Base-by-base conservation (phyloP, 2,329 filamentous ascomycete genomes). In the Alternaria gansuensis region DNA sequence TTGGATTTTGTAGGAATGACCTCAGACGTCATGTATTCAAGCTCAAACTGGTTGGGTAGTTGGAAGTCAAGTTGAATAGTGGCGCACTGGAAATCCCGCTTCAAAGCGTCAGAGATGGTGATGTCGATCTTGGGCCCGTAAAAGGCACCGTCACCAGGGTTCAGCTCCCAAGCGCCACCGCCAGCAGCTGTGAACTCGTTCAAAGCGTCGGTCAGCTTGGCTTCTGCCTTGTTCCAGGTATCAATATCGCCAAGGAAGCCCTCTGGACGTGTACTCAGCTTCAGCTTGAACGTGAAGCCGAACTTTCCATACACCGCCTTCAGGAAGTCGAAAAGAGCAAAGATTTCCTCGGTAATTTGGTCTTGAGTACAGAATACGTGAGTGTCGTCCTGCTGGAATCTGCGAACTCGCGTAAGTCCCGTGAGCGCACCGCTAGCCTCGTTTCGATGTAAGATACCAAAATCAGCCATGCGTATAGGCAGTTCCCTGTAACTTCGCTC, bases 71-170 rank as follows among this genome's bases (percentile, higher is more conserved):
- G 87, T 81, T 98, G 94, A 68, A 98, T 96, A 11, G 94, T 98
- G 69, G 94, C 92, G 73, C 92, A 96, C 79, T 96, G 91, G 82
- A 88, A 91, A 60, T 93, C 91, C 76, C 93, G 87, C 78, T 88
- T 88, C 67, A 97, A 83, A 44, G 92, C 92, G 79, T 97, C 94
- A 51, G 88, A 89, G 73, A 99, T 93, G 62, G 92, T 96, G 74
- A 99, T 95, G 72, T 99, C 95, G 70, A 98, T 97, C 86, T 99
- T 99, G 51, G 95, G 95, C 2, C 95, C 95, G 78, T 99, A 99
- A 81, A 98, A 99, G 52, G 95, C 95, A 75, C 95, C 95, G 71
- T 99, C 95, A 57, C 94, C 95, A 60, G 92, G 90, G 79, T 98
- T 97, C 51, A 97, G 83, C 77, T 92, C 90, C 95, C 95, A 99